Evolutionary conservation across 441 rosid genomes (phyloP).

Genomic region (Pelargonium fulgidum): DNA sequence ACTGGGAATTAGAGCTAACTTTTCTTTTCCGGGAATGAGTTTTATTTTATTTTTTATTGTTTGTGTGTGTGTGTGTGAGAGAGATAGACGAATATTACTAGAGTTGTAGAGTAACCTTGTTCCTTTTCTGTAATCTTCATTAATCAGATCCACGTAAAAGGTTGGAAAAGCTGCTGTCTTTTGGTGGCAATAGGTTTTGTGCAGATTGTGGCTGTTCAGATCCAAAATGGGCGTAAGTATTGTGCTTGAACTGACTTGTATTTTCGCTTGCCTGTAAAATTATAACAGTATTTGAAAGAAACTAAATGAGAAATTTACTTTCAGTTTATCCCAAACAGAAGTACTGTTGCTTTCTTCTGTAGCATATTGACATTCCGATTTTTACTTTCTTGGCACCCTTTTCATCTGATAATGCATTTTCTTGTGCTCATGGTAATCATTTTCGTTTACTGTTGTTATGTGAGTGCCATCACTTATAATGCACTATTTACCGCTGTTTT

Average conservation of each 20-base stretch:
- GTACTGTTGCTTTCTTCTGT: no score
- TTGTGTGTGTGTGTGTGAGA: background rate
- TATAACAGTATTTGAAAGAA: background rate
- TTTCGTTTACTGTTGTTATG: no score
- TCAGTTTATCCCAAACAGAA: no score
- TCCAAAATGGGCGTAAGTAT: slow-evolving; percentile 98
- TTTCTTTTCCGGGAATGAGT: background rate
- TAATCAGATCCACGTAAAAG: slow-evolving; percentile 48
- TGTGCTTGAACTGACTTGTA: background rate
- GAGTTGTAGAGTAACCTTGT: background rate
- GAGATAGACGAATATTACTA: background rate
- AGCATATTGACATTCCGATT: no score
- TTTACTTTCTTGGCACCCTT: no score
- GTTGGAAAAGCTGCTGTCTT: slow-evolving; percentile 49
- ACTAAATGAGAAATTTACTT: no score
- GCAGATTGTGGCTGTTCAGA: slow-evolving; percentile 95
- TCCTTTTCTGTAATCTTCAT: slow-evolving; percentile 15
- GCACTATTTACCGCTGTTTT: no score
- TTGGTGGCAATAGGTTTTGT: slow-evolving; percentile 59
- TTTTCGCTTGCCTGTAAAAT: background rate
- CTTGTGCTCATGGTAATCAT: no score
- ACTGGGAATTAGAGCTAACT: background rate
- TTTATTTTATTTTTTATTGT: slow-evolving; percentile 5
- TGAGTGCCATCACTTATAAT: no score
- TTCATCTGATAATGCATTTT: no score